Evolutionary conservation across 148 eudicot genomes (phyloP), one percentile per base, ranked within the genome.

Genomic region (Salicornia ramosissima): DNA sequence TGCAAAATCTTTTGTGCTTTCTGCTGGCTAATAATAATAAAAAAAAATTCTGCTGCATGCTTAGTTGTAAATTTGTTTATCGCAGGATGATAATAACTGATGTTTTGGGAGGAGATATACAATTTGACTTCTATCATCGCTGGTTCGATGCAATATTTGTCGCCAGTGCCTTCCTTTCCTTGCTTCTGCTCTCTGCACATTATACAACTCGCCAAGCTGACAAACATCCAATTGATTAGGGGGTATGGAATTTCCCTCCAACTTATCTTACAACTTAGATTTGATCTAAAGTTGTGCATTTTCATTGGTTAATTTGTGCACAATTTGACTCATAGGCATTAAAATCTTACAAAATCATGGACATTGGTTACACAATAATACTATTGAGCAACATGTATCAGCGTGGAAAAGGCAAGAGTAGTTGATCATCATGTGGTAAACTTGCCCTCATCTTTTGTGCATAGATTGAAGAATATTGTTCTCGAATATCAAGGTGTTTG

Each of bases 91-190:
- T 93, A 30, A 93, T 93, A 58, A 93, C 98, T n/a, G 98, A 93
- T 82, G 96, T 90, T 43, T 77, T 93, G 84, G 98, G 98, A 51
- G 98, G 98, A 59, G 98, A 93, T 67, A 93, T 93, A 75, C 98
- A 93, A 71, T 93, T 93, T 68, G 98, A 93, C 74, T 90, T 93
- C 73, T 93, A 93, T 75, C 98, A 90, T 79, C 86, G 98, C 16
- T 93, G 98, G 98, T 93, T 93, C 69, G 98, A 93, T 72, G 98
- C 98, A 21, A 93, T 93, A 67, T 93, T 93, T 59, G 98, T 87
- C 50, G 98, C 98, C 39, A 93, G 98, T 73, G 92, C 98, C 54
- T 93, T 93, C 82, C 90, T 93, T 55, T 93, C 98, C 62, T 81
- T 93, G 75, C 86, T 93, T 65, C 74, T 93, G 88, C 96, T 93